Evolutionary conservation across 352 stramenopile species (phyloP).

Genomic region (Bremia lactucae): DNA sequence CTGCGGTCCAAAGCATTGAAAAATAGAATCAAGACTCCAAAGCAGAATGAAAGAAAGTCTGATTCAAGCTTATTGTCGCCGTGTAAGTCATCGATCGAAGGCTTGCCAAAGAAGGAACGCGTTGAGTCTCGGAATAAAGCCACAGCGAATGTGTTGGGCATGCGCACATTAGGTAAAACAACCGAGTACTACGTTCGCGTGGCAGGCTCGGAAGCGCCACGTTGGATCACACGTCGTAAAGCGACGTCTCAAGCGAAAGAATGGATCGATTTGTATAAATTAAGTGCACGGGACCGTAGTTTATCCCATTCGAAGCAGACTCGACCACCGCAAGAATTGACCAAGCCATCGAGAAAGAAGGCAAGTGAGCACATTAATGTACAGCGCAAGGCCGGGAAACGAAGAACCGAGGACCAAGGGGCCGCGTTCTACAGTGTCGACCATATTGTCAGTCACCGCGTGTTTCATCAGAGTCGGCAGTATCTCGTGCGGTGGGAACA

Average conservation of each 20-base stretch:
- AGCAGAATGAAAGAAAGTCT: background rate
- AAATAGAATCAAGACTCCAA: background rate
- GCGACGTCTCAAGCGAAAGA: slow-evolving; percentile 17
- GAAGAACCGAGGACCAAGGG: background rate
- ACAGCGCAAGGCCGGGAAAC: background rate
- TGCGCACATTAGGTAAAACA: slow-evolving; percentile 9
- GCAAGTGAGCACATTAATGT: background rate
- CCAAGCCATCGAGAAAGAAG: slow-evolving; percentile 7
- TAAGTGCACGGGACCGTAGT: slow-evolving; percentile 1
- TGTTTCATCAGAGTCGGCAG: slow-evolving; percentile 29
- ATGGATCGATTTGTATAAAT: slow-evolving; percentile 24
- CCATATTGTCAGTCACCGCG: slow-evolving; percentile 44
- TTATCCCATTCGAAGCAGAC: background rate
- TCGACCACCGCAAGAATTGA: slow-evolving; percentile 1
- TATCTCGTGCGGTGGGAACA: slow-evolving; percentile 63
- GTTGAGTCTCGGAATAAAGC: slow-evolving; percentile 15
- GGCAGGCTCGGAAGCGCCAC: slow-evolving; percentile 8
- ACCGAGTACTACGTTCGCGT: slow-evolving; percentile 34
- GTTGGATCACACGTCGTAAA: slow-evolving; percentile 31
- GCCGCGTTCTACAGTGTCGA: slow-evolving; percentile 41
- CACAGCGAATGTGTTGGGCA: slow-evolving; percentile 21
- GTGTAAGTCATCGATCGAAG: slow-evolving; percentile 1
- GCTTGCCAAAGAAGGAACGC: slow-evolving; percentile 5
- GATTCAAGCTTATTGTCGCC: slow-evolving; percentile 1
- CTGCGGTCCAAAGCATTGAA: too few species aligned